These are phyloP conservation scores for Colletotrichum coccodes DNA, from an alignment of 2,329 filamentous ascomycete species.

Conservation along the genomic window DNA sequence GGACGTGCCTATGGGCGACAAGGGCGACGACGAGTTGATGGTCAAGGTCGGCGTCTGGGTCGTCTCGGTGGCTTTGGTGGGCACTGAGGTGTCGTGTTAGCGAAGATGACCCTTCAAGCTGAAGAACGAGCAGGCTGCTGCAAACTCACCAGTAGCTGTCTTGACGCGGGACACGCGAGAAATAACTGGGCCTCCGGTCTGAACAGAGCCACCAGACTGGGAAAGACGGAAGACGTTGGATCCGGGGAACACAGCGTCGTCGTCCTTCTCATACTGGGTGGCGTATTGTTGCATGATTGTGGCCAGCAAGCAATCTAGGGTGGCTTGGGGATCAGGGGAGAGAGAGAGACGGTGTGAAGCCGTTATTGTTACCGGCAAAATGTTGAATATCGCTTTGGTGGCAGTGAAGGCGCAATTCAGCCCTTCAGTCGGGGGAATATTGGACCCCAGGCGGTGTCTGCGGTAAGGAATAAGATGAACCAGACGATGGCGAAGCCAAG, in stretches of 20 bases:
- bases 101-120: neutral
- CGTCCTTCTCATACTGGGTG: neutral
- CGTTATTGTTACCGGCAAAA: neutral
- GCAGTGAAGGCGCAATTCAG: neutral
- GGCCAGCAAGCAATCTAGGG: neutral
- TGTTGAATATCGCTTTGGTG: neutral
- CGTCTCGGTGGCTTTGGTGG: neutral
- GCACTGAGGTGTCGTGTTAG: neutral
- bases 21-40: neutral
- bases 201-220: neutral
- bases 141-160: constrained; percentile 1
- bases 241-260: neutral
- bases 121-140: neutral
- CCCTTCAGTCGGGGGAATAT: neutral
- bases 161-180: neutral
- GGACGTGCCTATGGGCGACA: no score
- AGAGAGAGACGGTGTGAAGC: neutral
- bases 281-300: neutral
- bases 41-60: neutral
- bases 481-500: neutral
- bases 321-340: neutral
- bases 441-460: neutral
- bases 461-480: neutral
- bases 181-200: neutral
- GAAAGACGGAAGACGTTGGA: neutral